Evolutionary conservation across 768 basidiomycete genomes (phyloP).

Genomic region (Termitomyces sp.): DNA sequence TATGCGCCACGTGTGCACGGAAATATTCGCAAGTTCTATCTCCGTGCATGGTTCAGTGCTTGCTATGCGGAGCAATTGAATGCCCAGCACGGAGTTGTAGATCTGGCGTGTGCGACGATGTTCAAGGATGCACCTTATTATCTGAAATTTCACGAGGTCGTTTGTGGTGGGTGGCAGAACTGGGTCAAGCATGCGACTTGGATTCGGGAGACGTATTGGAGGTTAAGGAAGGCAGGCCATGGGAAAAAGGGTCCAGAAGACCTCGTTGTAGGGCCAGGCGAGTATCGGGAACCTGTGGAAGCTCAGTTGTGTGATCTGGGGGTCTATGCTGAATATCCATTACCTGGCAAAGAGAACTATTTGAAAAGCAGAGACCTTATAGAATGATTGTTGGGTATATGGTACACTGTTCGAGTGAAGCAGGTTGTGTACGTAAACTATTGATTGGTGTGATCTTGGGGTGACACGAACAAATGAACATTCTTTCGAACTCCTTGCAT

Average conservation of each 20-base stretch:
- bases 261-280: not conserved
- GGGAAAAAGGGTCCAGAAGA: not conserved
- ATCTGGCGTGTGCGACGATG: not conserved
- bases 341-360: not conserved
- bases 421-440: too few relatives aligned
- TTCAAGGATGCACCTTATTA: not conserved
- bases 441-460: too few relatives aligned
- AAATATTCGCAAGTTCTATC: not conserved
- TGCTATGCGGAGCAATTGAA: not conserved
- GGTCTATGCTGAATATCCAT: not conserved
- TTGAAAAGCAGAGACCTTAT: not conserved
- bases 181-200: not conserved
- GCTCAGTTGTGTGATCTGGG: not conserved
- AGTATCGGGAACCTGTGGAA: not conserved
- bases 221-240: not conserved
- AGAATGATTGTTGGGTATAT: not conserved
- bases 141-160: not conserved
- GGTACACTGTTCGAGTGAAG: not conserved
- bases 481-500: too few relatives aligned
- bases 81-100: not conserved
- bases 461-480: too few relatives aligned
- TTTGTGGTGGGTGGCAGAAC: not conserved
- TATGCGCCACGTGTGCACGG: not conserved
- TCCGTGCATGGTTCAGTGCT: not conserved
- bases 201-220: not conserved